phyloP scores from a whole-genome alignment of 441 rosid genomes.

The Iberis amara region DNA sequence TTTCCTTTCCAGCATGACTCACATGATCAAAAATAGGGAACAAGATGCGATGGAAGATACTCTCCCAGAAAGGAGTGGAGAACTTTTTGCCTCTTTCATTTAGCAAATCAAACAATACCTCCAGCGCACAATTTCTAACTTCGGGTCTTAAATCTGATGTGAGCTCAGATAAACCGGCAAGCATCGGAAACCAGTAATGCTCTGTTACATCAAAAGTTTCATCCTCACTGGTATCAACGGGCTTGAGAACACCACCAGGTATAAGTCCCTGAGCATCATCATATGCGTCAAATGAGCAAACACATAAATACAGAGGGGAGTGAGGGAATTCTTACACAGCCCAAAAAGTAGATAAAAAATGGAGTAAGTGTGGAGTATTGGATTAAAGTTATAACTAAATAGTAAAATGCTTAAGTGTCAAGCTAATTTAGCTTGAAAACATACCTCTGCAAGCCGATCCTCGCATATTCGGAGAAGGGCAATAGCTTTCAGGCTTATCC shows the following conservation, averaged over 20 bases:
- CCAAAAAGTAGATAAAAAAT: constrained; percentile 8
- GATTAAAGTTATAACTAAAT: neutral
- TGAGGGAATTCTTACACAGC: constrained; percentile 25
- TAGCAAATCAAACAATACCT: constrained; percentile 95
- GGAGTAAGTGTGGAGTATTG: constrained; percentile 18
- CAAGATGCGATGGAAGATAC: constrained; percentile 93
- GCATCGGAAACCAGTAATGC: constrained; percentile 99
- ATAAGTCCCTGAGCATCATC: constrained; percentile 66
- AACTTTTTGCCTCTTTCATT: constrained; percentile 97
- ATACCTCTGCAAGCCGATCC: constrained; percentile 98
- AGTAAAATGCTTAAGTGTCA: constrained; percentile 8
- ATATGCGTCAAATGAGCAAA: constrained; percentile 24
- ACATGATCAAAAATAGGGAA: constrained; percentile 99
- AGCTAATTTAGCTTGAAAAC: constrained; percentile 19
- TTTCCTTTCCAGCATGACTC: constrained; percentile 89
- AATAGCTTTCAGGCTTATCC: constrained; percentile 98
- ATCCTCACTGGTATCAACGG: constrained; percentile 54
- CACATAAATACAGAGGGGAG: neutral
- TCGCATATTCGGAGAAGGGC: constrained; percentile 99
- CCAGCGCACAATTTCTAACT: constrained; percentile 96
- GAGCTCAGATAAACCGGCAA: constrained; percentile 97
- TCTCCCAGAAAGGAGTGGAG: constrained; percentile 96
- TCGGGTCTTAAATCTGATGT: constrained; percentile 92
- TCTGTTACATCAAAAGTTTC: constrained; percentile 80
- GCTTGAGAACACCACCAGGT: constrained; percentile 93